Evolutionary conservation across 2,329 filamentous ascomycete species (phyloP), one percentile per base, ranked within the genome.

Genomic region (Alternaria atra): DNA sequence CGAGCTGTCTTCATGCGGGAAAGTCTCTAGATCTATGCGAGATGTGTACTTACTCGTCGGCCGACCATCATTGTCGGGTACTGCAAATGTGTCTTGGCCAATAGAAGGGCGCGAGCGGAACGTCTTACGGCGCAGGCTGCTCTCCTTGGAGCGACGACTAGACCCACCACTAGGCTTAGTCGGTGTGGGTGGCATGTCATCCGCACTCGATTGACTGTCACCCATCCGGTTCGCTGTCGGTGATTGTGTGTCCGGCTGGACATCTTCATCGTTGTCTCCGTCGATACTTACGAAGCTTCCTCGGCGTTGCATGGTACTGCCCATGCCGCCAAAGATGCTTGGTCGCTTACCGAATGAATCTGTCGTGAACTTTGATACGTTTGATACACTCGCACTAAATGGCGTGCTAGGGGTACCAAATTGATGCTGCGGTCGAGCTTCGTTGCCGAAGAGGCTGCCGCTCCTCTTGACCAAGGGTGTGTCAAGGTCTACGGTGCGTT

Each of bases 111-210:
- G 78, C 44, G 64, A 66, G 32, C 82, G 79, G 63, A 85, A 84
- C 12, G 84, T 77, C 67, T 80, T 83, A 69, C 83, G 84, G 55
- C 83, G 77, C 61, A 85, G 64, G 69, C 83, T 84, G 75, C 82
- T 84, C 60, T 83, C 81, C 72, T 83, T 84, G 25, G 81, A 83
- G 43, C 80, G 79, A 54, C 81, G 76, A 54, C 75, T 73, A n/a
- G 72, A 73, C 27, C 85, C 70, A 79, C 81, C 71, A 37, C 77
- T 79, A 67, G 88, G 88, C 79, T 97, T 98, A 0, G 95, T 98
- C 1, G 95, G 95, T 1, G 95, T 99, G 1, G 94, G 94, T n/a
- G 94, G 94, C 58, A 94, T 83, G 51, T 97, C 93, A 39, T 94
- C 92, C 17, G 80, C 83, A 54, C 85, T 84, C 5, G 81, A 74